Conservation (phyloP, 1,284 basidiomycete species). For the Melampsora larici-populina region DNA sequence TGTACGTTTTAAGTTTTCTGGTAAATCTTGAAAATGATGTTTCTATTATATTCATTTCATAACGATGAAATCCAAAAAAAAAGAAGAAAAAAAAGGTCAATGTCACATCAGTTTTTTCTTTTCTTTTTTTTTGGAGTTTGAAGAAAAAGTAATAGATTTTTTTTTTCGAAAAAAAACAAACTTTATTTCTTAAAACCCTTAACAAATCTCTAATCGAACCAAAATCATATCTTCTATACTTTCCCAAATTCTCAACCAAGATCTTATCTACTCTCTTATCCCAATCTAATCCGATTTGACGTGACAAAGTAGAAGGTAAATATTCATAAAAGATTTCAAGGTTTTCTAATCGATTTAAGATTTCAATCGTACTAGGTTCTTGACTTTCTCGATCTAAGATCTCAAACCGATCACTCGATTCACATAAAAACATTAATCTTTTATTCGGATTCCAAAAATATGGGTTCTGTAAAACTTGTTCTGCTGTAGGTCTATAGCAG, state of each 20-base stretch:
- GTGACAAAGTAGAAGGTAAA: slow-evolving; percentile 1
- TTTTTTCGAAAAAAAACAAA: slow-evolving; percentile 58
- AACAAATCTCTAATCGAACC: slow-evolving; percentile 84
- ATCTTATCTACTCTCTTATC: slow-evolving; percentile 74
- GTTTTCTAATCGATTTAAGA: slow-evolving; percentile 71
- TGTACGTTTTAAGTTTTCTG: slow-evolving; percentile 78
- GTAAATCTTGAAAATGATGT: slow-evolving; percentile 96
- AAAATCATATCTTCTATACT: slow-evolving; percentile 94
- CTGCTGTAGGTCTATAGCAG: slow-evolving; percentile 72
- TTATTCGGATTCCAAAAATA: slow-evolving; percentile 92
- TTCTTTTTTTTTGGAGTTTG: too few species aligned
- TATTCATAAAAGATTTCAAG: slow-evolving; percentile 43
- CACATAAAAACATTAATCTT: slow-evolving; percentile 86
- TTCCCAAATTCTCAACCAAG: slow-evolving; percentile 89
- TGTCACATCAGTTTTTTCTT: too few species aligned
- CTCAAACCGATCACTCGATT: slow-evolving; percentile 95
- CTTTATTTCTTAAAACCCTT: slow-evolving; percentile 91
- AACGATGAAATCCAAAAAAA: slow-evolving; percentile 4
- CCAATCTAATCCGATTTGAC: slow-evolving; percentile 64
- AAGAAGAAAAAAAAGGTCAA: too few species aligned
- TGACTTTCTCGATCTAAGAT: slow-evolving; percentile 85
- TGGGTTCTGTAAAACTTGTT: slow-evolving; percentile 79
- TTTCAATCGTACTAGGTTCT: slow-evolving; percentile 58
- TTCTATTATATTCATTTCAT: slow-evolving; percentile 62
- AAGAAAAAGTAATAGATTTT: too few species aligned